A percentile compares a stretch with the other conserved stretches of the same genome.
These are phyloP conservation scores for Coccomyxa sp. DNA, from an alignment of 139 green algal species.

Conservation along the genomic window DNA sequence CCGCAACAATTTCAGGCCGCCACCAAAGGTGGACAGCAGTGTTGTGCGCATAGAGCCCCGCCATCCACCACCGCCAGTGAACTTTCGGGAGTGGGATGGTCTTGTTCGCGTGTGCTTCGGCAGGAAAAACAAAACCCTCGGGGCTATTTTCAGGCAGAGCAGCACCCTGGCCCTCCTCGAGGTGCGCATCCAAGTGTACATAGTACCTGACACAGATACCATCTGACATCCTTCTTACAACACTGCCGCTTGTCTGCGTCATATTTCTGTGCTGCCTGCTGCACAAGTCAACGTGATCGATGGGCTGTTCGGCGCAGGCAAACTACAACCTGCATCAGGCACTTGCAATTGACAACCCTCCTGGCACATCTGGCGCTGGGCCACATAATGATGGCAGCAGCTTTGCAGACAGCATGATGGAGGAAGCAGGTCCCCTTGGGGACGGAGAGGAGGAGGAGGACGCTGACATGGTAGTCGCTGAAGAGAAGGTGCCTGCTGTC, in stretches of 20 bases:
- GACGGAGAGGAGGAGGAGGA: conserved; percentile 27
- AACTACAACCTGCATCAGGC: neutral
- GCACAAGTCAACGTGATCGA: conserved; percentile 12
- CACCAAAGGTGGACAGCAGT: conserved; percentile 95
- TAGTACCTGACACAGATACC: no score
- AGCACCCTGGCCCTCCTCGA: conserved; percentile 68
- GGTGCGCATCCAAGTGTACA: conserved; percentile 38
- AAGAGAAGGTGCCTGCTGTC: neutral
- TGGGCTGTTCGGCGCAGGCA: neutral
- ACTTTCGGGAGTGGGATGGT: conserved; percentile 97
- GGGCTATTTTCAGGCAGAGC: conserved; percentile 79
- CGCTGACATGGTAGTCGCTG: neutral
- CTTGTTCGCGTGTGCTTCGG: conserved; percentile 88
- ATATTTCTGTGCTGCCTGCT: conserved; percentile 11
- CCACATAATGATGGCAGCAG: neutral
- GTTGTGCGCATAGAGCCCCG: conserved; percentile 97
- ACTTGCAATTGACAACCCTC: no score
- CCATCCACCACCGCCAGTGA: conserved; percentile 87
- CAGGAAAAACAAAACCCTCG: conserved; percentile 97
- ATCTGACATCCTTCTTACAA: no score
- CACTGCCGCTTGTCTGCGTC: no score
- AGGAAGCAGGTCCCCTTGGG: conserved; percentile 2
- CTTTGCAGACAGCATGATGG: neutral
- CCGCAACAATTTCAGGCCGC: conserved; percentile 93
- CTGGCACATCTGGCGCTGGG: no score